A percentile compares a stretch with the other conserved stretches of the same genome.
These are phyloP conservation scores for Quercus cerris DNA, from an alignment of 306 rosid genomes.

Conservation along the genomic window DNA sequence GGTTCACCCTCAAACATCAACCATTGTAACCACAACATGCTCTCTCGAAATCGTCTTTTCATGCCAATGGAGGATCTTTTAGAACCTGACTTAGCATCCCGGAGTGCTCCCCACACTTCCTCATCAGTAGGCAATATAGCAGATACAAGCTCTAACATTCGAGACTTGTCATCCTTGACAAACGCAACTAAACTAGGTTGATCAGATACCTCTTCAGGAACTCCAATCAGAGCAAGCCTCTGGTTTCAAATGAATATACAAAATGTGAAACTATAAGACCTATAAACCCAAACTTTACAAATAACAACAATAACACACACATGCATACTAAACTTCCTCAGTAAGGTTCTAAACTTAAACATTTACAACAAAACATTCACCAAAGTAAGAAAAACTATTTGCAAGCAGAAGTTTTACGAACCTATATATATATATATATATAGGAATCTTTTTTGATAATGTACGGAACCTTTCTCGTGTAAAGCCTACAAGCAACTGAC, in stretches of 20 bases:
- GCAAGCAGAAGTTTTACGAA: too few species aligned
- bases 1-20: constrained; percentile 95
- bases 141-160: constrained; percentile 56
- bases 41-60: constrained; percentile 49
- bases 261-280: constrained; percentile 18
- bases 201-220: constrained; percentile 55
- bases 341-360: not conserved
- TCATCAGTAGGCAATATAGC: constrained; percentile 63
- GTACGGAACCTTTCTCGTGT: too few species aligned
- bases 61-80: constrained; percentile 25
- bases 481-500: too few species aligned
- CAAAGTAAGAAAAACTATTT: not conserved
- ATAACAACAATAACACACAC: not conserved
- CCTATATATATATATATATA: too few species aligned
- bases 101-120: constrained; percentile 49
- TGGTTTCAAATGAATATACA: constrained; percentile 27
- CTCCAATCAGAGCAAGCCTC: constrained; percentile 73
- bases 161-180: constrained; percentile 39
- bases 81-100: constrained; percentile 35
- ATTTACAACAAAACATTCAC: not conserved
- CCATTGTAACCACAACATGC: constrained; percentile 89
- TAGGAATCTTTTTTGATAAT: too few species aligned
- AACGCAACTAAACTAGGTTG: constrained; percentile 62
- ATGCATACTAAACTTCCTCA: not conserved
- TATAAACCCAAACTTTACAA: too few species aligned